Base-by-base conservation (phyloP, 768 basidiomycete species). In the Kockovaella imperatae region DNA sequence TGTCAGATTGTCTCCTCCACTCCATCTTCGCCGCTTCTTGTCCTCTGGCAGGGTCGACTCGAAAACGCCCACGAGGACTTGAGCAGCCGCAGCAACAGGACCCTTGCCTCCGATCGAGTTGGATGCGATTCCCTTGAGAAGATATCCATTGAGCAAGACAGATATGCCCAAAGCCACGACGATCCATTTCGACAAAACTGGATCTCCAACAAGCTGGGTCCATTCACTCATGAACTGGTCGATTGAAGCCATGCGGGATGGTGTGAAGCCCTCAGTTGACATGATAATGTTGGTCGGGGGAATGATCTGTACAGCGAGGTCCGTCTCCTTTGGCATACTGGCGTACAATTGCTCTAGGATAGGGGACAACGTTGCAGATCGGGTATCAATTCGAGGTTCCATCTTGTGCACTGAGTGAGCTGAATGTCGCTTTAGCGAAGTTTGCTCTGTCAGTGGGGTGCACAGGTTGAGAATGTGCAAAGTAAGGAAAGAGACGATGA, bases 161-260 rank as follows among this genome's bases (percentile, higher is more conserved):
- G 83, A 86, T 51, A 93, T 78, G 2, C 82, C 84, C 20, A 99
- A 79, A 14, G 86, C 77, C 47, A 87, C 77, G 41, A 96, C 86
- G 66, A 97, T 90, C 85, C 87, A 91, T 74, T 97, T 97, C 61
- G 80, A 83, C 53, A 97, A 73, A 42, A 96, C 80, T 1, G 93
- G 93, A 64, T 99, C 93, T 30, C 89, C 89, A 42, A 96, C 88
- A 56, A 96, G 81, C 13, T 76, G 74, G 7, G 87, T 87, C 91
- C 91, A 96, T 3, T 80, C 78, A 35, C 80, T 80, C 85, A 95
- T 86, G 76, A 91, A 91, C 52, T 79, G 77, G 51, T 91, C 88
- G 45, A 93, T 74, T 18, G 79, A 73, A 49, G 82, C 80, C 60
- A 73, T 63, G 11, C 62, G 44, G 3, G 60, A 62, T 14, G 58